These are phyloP conservation scores for Podaxis sp. DNA, from an alignment of 768 basidiomycete species.

Conservation along the genomic window DNA sequence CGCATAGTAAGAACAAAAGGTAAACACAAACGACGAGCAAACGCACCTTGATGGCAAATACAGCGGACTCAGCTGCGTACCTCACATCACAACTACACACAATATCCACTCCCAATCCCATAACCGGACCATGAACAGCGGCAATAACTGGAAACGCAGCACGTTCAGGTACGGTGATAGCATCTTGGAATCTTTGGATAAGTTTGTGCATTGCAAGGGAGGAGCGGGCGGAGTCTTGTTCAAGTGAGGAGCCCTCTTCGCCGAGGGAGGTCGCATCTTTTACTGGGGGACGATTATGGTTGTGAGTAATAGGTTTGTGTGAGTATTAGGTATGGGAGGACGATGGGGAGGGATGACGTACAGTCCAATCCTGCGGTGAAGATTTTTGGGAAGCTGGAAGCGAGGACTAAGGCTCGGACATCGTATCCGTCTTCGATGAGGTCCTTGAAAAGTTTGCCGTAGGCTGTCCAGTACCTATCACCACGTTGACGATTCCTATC, in stretches of 20 bases:
- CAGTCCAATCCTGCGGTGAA: conserved; percentile 88
- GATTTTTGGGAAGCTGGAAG: conserved; percentile 65
- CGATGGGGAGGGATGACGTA: conserved; percentile 29
- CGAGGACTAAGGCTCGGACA: conserved; percentile 72
- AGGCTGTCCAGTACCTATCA: conserved; percentile 57
- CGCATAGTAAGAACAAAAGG: background rate
- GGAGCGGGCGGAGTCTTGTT: conserved; percentile 50
- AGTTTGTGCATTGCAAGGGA: conserved; percentile 48
- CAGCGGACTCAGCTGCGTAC: conserved; percentile 59
- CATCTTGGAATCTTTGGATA: conserved; percentile 63
- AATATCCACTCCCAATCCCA: conserved; percentile 82
- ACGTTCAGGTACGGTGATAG: conserved; percentile 65
- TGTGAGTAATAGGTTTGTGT: too few relatives aligned
- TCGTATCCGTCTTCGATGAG: conserved; percentile 49
- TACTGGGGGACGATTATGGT: conserved; percentile 24
- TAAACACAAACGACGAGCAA: conserved; percentile 38
- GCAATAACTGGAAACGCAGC: conserved; percentile 81
- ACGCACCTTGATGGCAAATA: conserved; percentile 73
- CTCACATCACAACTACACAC: conserved; percentile 77
- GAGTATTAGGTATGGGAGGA: background rate
- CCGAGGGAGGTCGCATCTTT: conserved; percentile 29
- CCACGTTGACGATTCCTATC: too few relatives aligned
- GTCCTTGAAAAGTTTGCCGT: conserved; percentile 58
- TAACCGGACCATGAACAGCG: conserved; percentile 71
- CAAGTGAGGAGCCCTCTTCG: conserved; percentile 19